phyloP scores from a whole-genome alignment of 2,329 filamentous ascomycete species.

The Ophiocordyceps camponoti-leonardi region DNA sequence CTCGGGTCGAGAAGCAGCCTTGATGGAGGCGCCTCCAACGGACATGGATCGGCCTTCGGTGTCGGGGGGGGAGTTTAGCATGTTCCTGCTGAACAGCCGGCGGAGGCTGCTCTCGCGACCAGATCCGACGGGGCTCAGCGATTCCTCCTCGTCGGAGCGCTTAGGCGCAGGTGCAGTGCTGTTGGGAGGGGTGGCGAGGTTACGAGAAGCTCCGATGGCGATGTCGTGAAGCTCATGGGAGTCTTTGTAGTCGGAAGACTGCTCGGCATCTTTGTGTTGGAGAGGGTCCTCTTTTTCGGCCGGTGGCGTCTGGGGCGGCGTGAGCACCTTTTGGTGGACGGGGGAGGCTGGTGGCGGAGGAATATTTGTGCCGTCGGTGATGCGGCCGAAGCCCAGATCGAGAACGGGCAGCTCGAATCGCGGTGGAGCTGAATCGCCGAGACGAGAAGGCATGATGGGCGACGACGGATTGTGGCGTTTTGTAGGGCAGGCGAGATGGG shows the following conservation, averaged over 20 bases:
- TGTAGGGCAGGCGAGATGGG: background rate
- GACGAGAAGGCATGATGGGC: constrained; percentile 14
- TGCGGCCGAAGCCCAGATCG: constrained; percentile 38
- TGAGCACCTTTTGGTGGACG: constrained; percentile 27
- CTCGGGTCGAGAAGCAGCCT: constrained; percentile 23
- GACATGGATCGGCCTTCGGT: constrained; percentile 28
- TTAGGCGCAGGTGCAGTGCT: constrained; percentile 29
- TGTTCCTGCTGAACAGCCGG: constrained; percentile 36
- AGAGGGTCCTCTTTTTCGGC: constrained; percentile 7
- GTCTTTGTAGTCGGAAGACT: background rate
- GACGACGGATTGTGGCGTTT: background rate
- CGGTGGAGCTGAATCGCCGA: constrained; percentile 10
- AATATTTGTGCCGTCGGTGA: constrained; percentile 44
- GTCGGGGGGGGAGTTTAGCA: constrained; percentile 35
- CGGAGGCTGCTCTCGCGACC: constrained; percentile 37
- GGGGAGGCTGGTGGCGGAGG: constrained; percentile 37
- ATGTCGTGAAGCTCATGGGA: constrained; percentile 1
- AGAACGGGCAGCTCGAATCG: constrained; percentile 41
- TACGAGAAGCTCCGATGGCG: constrained; percentile 1
- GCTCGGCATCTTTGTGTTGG: background rate
- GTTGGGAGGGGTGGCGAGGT: constrained; percentile 14
- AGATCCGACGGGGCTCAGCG: constrained; percentile 33
- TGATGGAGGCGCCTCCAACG: constrained; percentile 14
- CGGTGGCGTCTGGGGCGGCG: constrained; percentile 21
- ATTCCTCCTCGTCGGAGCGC: constrained; percentile 30